Evolutionary conservation across 2,329 filamentous ascomycete genomes (phyloP).

Genomic region (Fusarium austroafricanum): DNA sequence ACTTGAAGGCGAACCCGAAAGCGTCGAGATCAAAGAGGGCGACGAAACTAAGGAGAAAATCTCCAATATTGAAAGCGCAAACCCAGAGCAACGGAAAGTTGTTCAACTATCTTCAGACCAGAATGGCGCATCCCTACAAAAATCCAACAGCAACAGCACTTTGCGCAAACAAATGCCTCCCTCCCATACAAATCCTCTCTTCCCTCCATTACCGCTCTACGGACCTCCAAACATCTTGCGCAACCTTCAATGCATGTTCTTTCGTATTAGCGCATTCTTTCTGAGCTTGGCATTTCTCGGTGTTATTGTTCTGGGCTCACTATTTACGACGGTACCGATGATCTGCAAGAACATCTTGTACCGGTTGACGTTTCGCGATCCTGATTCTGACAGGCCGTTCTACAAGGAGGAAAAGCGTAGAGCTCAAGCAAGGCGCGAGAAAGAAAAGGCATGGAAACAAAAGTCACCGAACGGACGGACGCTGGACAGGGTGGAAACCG

Average conservation of each 20-base stretch:
- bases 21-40: conserved; percentile 44
- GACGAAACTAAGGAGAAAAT: conserved; percentile 44
- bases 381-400: conserved; percentile 73
- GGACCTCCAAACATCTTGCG: conserved; percentile 77
- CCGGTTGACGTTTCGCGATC: conserved; percentile 68
- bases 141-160: conserved; percentile 60
- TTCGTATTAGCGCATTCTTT: conserved; percentile 76
- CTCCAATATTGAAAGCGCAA: conserved; percentile 49
- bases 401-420: conserved; percentile 76
- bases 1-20: conserved; percentile 49
- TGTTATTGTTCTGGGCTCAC: conserved; percentile 78
- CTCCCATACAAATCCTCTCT: conserved; percentile 80
- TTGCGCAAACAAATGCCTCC: conserved; percentile 66
- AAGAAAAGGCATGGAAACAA: conserved; percentile 72
- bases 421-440: conserved; percentile 65
- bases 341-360: conserved; percentile 62
- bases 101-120: conserved; percentile 44
- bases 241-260: conserved; percentile 72
- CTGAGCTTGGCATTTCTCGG: conserved; percentile 82
- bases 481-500: conserved; percentile 57
- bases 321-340: conserved; percentile 73
- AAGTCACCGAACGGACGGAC: conserved; percentile 52
- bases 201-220: conserved; percentile 86
- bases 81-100: conserved; percentile 40
- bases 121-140: conserved; percentile 54